Base-by-base conservation (phyloP, 2,329 filamentous ascomycete genomes). In the Sporothrix inflata region DNA sequence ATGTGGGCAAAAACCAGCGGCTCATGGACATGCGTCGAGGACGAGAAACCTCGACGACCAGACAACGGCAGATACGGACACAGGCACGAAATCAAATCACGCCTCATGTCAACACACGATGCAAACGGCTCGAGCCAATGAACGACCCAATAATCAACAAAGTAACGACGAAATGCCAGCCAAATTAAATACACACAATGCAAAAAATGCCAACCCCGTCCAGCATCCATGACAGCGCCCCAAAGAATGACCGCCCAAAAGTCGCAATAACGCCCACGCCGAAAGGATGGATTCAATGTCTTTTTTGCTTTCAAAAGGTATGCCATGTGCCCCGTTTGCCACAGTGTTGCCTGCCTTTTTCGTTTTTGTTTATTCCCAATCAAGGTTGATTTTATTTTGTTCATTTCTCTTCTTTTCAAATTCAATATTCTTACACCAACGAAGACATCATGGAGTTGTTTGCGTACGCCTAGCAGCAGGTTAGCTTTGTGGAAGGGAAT, bases 391-490 rank as follows among this genome's bases (percentile, higher is more conserved):
- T 65, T 16, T 27, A 34, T 47, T 49, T 11, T n/a, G 11, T 21
- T 7, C 21, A 16, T 34, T 7, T 45, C 21, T 63, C n/a, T 42
- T 6, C 9, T 45, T 49, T 19, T 12, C 12, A 49, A 12, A 27
- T 38, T 27, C 27, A 27, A 38, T 19, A 45, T 65, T n/a, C 53
- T 78, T 86, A 92, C 88, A 94, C 91, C 85, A 94, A 87, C 76
- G 88, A 89, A 73, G 90, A 92, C 85, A 92, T 91, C 79, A 97
- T 88, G 73, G 93, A 94, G 81, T 88, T 94, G 79, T 93, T 91
- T 66, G 93, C 93, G 81, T 97, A 97, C 4, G 94, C 92, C 92
- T 93, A 81, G 78, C 77, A 76, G 75, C 27, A 38, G 74, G 74
- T 76, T 67, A 76, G 65, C 61, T 27, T 61, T 24, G 12, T 1